Evolutionary conservation across 2,329 filamentous ascomycete species (phyloP), one percentile per base, ranked within the genome.

Genomic region (Sporothrix euskadiensis): DNA sequence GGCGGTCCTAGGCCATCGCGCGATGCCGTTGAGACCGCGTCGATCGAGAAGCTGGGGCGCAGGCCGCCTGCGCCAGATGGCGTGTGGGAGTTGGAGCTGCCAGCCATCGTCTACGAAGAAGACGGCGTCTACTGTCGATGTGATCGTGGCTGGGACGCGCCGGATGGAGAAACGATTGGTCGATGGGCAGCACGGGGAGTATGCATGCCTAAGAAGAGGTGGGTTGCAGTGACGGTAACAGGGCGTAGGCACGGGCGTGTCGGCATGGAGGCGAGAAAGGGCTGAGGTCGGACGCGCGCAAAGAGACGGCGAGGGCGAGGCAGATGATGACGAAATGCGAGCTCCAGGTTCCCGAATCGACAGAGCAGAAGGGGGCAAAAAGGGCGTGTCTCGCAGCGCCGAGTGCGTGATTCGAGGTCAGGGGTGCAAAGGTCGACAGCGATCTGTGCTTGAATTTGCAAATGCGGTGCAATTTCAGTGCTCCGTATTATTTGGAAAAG

Each of bases 11-110:
- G 32, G 7, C 56, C 72, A 32, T 73, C 70, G 14, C 39, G 65
- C 9, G 73, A 71, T 16, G 71, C 14, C 1, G 73, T 57, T 1
- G 74, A 59, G 5, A 68, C 16, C 0, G 73, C 56, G 32, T 71
- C 57, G 2, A 78, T 75, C 1, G 78, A 83, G 76, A 84, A 83
- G 79, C 83, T 83, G 74, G 85, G 83, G 39, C 85, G 84, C 63
- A 87, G 81, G 19, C 82, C 79, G 77, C 84, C 86, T 8, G 84
- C 85, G 72, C 84, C 82, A 32, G 79, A 75, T 14, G 85, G 84
- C 10, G 80, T 80, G 74, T 85, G 84, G 66, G 30, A 19, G 61
- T 32, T n/a, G 56, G 56, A 61, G 32, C 39, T 47, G 39, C 30
- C 56, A 30, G 63, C 69, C 73, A 75, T 75, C 22, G 26, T 61